Conservation (phyloP, 306 rosid genomes). For the Cucurbita pepo region DNA sequence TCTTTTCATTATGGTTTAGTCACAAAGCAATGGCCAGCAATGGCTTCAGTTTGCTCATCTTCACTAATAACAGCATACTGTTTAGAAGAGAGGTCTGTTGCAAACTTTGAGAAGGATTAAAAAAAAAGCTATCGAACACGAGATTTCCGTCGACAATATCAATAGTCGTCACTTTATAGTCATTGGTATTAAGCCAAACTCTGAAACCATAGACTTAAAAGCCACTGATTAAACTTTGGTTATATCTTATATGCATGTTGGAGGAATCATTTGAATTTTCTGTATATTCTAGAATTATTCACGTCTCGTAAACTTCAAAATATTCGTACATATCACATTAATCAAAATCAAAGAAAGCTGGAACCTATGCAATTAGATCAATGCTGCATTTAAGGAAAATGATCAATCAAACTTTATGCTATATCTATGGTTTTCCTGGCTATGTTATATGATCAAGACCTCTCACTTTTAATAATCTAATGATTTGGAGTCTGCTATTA, state of each 20-base stretch:
- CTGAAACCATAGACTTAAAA: background rate
- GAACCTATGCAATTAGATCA: background rate
- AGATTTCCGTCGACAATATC: background rate
- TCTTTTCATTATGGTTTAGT: background rate
- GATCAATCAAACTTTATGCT: background rate
- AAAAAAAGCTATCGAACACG: background rate
- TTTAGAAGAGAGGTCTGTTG: background rate
- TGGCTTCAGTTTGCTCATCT: background rate
- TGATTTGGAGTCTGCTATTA: constrained; percentile 21
- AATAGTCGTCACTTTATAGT: background rate
- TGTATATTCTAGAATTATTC: background rate
- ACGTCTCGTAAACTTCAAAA: background rate
- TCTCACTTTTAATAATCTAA: background rate
- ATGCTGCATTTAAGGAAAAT: background rate
- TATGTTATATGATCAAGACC: background rate
- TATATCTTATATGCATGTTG: background rate
- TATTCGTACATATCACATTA: background rate
- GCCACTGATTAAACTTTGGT: background rate
- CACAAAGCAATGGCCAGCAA: background rate
- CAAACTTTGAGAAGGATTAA: background rate
- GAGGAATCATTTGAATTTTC: background rate
- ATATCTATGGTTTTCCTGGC: background rate
- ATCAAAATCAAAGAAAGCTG: background rate
- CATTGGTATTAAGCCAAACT: background rate
- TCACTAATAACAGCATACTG: background rate